Percentiles rank a stretch among this genome's conserved stretches.
phyloP scores from a whole-genome alignment of 805 yeast species.

The Zygotorulaspora danielsina region DNA sequence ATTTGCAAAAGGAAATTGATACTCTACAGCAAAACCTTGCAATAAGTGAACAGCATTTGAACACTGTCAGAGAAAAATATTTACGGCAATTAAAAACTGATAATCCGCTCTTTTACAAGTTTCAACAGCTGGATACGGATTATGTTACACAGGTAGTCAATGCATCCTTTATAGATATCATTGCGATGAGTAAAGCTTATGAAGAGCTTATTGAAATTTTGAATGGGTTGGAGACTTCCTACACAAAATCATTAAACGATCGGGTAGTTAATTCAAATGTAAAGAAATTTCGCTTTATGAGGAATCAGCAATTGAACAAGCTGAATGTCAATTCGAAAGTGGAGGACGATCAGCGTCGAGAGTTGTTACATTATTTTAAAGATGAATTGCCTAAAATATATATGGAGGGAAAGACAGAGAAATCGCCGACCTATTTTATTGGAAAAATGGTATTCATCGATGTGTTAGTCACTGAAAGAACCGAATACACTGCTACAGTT shows the following conservation, averaged over 20 bases:
- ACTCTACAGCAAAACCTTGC: slow-evolving; percentile 11
- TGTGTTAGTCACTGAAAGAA: slow-evolving; percentile 23
- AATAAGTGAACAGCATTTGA: slow-evolving; percentile 23
- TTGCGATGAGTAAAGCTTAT: slow-evolving; percentile 21
- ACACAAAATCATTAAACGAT: slow-evolving; percentile 82
- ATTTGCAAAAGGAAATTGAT: slow-evolving; percentile 11
- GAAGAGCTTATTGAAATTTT: slow-evolving; percentile 38
- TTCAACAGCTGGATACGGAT: slow-evolving; percentile 19
- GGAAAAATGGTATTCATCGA: slow-evolving; percentile 30
- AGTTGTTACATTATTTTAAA: slow-evolving; percentile 24
- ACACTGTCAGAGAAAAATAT: slow-evolving; percentile 18
- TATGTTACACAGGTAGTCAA: slow-evolving; percentile 14
- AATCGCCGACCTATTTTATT: slow-evolving; percentile 24
- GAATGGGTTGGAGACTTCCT: slow-evolving; percentile 47
- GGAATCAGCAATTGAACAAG: slow-evolving; percentile 20
- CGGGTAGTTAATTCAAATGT: slow-evolving; percentile 77
- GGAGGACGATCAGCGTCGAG: slow-evolving; percentile 26
- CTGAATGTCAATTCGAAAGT: slow-evolving; percentile 20
- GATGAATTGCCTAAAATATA: slow-evolving; percentile 29
- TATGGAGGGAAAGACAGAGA: slow-evolving; percentile 19
- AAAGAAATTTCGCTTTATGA: slow-evolving; percentile 42
- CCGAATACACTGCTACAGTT: slow-evolving; percentile 19
- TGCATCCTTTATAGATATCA: slow-evolving; percentile 17
- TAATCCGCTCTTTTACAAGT: slow-evolving; percentile 25
- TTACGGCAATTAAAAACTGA: slow-evolving; percentile 17